Conservation (phyloP, 805 yeast genomes). For the Starmerella geochares region DNA sequence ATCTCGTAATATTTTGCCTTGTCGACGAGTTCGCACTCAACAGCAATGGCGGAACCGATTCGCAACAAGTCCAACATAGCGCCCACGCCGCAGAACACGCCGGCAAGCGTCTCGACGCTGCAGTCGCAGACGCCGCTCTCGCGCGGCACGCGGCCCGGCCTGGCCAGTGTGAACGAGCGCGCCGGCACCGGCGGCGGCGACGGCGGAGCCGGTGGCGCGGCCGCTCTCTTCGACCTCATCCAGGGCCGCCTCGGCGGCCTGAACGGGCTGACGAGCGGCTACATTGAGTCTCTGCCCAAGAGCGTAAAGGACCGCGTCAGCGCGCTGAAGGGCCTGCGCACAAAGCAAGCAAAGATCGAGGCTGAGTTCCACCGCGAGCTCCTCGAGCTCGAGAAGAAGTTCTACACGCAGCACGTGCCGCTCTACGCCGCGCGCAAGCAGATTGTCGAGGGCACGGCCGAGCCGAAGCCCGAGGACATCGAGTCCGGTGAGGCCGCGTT, state of each 20-base stretch:
- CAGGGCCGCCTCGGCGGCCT: constrained; percentile 78
- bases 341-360: constrained; percentile 69
- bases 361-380: constrained; percentile 85
- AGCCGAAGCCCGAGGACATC: constrained; percentile 71
- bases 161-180: constrained; percentile 53
- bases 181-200: constrained; percentile 34
- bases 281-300: constrained; percentile 65
- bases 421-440: constrained; percentile 61
- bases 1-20: background rate
- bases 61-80: constrained; percentile 65
- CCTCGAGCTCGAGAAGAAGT: constrained; percentile 75
- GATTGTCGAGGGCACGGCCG: constrained; percentile 59
- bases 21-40: background rate
- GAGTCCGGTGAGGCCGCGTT: constrained; percentile 66
- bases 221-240: constrained; percentile 74
- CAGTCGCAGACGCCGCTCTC: constrained; percentile 30
- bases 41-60: constrained; percentile 74
- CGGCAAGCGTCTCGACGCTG: constrained; percentile 71
- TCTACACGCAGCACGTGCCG: constrained; percentile 60
- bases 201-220: constrained; percentile 46
- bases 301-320: constrained; percentile 63
- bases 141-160: constrained; percentile 15
- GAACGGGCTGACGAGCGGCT: constrained; percentile 80
- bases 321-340: constrained; percentile 75
- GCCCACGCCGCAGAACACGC: constrained; percentile 98